phyloP scores from a whole-genome alignment of 2,329 filamentous ascomycete genomes.

The Plectosphaerella sp. region DNA sequence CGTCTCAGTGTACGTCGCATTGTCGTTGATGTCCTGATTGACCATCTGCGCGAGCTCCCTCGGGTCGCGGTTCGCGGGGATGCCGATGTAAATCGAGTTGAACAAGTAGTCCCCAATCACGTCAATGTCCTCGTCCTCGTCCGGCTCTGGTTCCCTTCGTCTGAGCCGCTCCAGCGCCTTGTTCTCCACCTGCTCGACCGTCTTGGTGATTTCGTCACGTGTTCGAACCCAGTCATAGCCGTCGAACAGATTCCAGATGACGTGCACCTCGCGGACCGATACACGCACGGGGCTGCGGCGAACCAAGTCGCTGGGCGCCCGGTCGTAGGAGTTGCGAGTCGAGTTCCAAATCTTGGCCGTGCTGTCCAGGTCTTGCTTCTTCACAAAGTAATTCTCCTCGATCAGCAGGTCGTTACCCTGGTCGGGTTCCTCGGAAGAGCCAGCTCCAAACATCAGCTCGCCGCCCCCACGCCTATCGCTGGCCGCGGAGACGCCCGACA shows the following conservation, averaged over 20 bases:
- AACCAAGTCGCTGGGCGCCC: conserved; percentile 56
- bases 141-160: conserved; percentile 50
- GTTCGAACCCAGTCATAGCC: conserved; percentile 95
- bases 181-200: conserved; percentile 81
- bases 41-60: conserved; percentile 77
- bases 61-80: conserved; percentile 81
- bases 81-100: conserved; percentile 97
- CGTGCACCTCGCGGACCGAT: conserved; percentile 77
- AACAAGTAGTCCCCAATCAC: conserved; percentile 94
- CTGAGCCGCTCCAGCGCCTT: conserved; percentile 73
- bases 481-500: conserved; percentile 31
- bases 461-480: conserved; percentile 26
- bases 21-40: conserved; percentile 83
- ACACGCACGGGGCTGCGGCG: conserved; percentile 69
- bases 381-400: conserved; percentile 73
- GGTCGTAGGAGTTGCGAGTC: conserved; percentile 67
- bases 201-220: conserved; percentile 78
- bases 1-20: conserved; percentile 84
- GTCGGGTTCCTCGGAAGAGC: conserved; percentile 38
- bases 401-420: conserved; percentile 64
- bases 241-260: conserved; percentile 98
- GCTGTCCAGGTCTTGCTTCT: conserved; percentile 54
- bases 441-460: conserved; percentile 29
- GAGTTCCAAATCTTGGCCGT: conserved; percentile 80
- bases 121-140: conserved; percentile 74